Conservation (phyloP, 495 filamentous ascomycete species). For the Mytilinidion resinicola region DNA sequence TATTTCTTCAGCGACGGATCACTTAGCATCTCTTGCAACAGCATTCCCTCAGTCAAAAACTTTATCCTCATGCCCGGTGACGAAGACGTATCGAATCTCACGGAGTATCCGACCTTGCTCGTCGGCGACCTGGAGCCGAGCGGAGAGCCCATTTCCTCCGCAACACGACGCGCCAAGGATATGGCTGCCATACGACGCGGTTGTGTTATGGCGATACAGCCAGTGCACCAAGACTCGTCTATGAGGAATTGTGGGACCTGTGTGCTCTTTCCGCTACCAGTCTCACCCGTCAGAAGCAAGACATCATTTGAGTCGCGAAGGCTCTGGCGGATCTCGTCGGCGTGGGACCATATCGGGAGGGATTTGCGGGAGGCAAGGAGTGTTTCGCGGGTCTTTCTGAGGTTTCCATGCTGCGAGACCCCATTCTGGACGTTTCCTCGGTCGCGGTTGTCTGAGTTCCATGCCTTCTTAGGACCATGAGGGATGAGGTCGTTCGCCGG, state of each 20-base stretch:
- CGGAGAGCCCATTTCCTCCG: conserved; percentile 81
- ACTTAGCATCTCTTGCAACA: conserved; percentile 86
- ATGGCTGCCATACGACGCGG: conserved; percentile 90
- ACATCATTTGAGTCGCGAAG: conserved; percentile 61
- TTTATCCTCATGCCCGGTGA: conserved; percentile 74
- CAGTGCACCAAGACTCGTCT: conserved; percentile 73
- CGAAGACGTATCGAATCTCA: conserved; percentile 83
- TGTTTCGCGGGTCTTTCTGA: conserved; percentile 22
- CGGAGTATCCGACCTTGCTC: conserved; percentile 83
- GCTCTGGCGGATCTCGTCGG: conserved; percentile 58
- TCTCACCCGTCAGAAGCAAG: conserved; percentile 84
- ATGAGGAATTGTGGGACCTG: conserved; percentile 90
- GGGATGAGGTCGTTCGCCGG: too few relatives aligned
- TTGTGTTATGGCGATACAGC: conserved; percentile 92
- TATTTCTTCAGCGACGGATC: conserved; percentile 81
- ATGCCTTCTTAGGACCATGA: background rate
- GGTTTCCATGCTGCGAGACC: conserved; percentile 1
- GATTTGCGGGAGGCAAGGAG: conserved; percentile 52
- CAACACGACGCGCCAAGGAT: conserved; percentile 83
- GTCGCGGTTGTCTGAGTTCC: background rate
- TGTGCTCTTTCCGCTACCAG: conserved; percentile 93
- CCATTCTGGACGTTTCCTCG: conserved; percentile 6
- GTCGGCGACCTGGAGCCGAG: conserved; percentile 57
- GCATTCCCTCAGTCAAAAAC: conserved; percentile 93
- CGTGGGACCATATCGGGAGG: conserved; percentile 75